Percentiles rank a stretch among this genome's conserved stretches.
phyloP scores from a whole-genome alignment of 257 asterid genomes.

The Datura wrightii region DNA sequence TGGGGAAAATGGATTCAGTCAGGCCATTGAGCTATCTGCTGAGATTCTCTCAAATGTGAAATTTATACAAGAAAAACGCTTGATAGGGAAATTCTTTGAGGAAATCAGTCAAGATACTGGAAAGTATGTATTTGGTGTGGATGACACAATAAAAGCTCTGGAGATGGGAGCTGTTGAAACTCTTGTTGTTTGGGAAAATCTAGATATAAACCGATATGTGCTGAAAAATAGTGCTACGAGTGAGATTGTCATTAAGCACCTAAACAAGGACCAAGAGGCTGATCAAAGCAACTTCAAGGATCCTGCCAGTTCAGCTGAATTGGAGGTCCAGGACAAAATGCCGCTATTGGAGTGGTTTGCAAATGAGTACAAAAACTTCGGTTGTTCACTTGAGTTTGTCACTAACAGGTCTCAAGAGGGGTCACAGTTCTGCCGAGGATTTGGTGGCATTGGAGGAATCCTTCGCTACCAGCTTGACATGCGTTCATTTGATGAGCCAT shows the following conservation, averaged over 20 bases:
- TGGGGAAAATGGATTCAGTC: slow-evolving; percentile 58
- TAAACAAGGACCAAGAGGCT: slow-evolving; percentile 53
- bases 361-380: slow-evolving; percentile 50
- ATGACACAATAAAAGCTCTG: slow-evolving; percentile 53
- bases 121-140: slow-evolving; percentile 57
- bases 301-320: slow-evolving; percentile 41
- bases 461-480: slow-evolving; percentile 59
- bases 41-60: slow-evolving; percentile 56
- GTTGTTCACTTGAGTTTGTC: slow-evolving; percentile 56
- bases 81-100: slow-evolving; percentile 57
- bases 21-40: slow-evolving; percentile 54
- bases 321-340: slow-evolving; percentile 57
- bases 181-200: slow-evolving; percentile 55
- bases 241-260: slow-evolving; percentile 47
- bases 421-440: slow-evolving; percentile 57
- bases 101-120: slow-evolving; percentile 60
- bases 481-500: slow-evolving; percentile 56
- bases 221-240: slow-evolving; percentile 40
- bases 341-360: slow-evolving; percentile 61
- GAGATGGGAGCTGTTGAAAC: slow-evolving; percentile 63
- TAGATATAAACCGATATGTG: slow-evolving; percentile 48
- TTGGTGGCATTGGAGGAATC: slow-evolving; percentile 61
- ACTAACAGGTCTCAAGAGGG: slow-evolving; percentile 58
- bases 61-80: slow-evolving; percentile 52
- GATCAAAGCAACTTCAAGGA: slow-evolving; percentile 52